Base-by-base conservation (phyloP, 2,329 filamentous ascomycete species). In the Fusarium temperatum region DNA sequence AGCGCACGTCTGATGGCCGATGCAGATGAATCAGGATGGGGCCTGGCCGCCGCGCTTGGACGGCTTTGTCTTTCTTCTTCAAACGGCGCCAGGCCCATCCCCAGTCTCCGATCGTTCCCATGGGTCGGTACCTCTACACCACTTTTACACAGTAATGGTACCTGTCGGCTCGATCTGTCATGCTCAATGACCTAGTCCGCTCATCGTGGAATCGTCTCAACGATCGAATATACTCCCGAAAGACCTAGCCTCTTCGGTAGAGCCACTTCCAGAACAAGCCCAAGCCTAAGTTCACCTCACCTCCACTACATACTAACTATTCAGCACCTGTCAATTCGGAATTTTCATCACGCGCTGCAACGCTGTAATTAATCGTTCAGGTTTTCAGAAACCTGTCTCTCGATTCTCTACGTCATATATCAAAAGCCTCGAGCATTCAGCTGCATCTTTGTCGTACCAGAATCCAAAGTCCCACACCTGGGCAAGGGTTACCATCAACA, bases 211-310 rank as follows among this genome's bases (percentile, higher is more conserved):
- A 67, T 73, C 41, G 30, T 67, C 68, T 54, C 42, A 55, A 30
- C 32, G 70, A 73, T 73, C 70, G 66, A 74, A 74, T 36, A 63
- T 66, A 55, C 53, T 55, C 47, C 61, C 61, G 48, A 59, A 59
- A 32, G 48, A 68, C 56, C 36, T 71, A 67, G 65, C 56, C 26
- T 71, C 48, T 47, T 24, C 9, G 39, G 68, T 71, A 51, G 56
- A 42, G 56, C 42, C 48, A 47, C 42, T 61, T 69, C 44, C 18
- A 44, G 50, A 53, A 65, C 35, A 39, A 64, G 41, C 50, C 66
- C 47, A 38, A 67, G 57, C 47, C 35, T 45, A 51, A 70, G 36
- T 32, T 53, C 30, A 65, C 35, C 51, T 35, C 39, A 56, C 44
- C 26, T 55, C 35, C 35, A 28, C 24, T 55, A 20, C 24, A 28